Percentiles rank a stretch among this genome's conserved stretches.
phyloP scores from a whole-genome alignment of 2,329 filamentous ascomycete genomes.

The Penicillium sp. region DNA sequence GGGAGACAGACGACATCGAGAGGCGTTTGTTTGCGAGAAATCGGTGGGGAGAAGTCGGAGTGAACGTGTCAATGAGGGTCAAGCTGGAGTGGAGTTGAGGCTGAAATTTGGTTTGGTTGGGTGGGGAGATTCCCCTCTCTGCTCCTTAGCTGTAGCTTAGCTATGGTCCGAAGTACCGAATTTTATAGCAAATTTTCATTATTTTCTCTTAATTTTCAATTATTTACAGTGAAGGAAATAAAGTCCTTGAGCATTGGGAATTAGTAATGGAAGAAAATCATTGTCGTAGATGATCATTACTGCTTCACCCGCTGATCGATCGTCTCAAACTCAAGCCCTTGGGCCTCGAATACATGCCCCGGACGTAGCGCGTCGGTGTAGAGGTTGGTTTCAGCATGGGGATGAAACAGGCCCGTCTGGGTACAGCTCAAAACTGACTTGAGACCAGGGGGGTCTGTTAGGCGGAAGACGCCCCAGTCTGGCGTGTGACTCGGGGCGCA shows the following conservation, averaged over 20 bases:
- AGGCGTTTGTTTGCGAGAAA: slow-evolving; percentile 4
- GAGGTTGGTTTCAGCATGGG: slow-evolving; percentile 70
- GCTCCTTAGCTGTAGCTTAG: neutral
- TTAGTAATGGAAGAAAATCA: slow-evolving; percentile 1
- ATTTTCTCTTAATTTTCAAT: neutral
- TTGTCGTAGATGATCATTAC: slow-evolving; percentile 3
- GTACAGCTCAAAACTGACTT: slow-evolving; percentile 81
- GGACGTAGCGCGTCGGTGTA: slow-evolving; percentile 76
- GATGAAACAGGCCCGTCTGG: slow-evolving; percentile 83
- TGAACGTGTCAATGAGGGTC: neutral
- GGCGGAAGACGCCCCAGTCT: slow-evolving; percentile 87
- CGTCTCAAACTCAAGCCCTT: slow-evolving; percentile 69
- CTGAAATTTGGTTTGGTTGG: slow-evolving; percentile 14
- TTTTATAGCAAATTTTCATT: neutral
- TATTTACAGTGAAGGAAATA: neutral
- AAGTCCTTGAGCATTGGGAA: slow-evolving; percentile 3
- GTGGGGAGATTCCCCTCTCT: slow-evolving; percentile 5
- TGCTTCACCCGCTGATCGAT: slow-evolving; percentile 61
- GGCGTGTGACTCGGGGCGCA: slow-evolving; percentile 79
- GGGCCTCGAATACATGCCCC: slow-evolving; percentile 72
- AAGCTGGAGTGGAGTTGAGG: slow-evolving; percentile 13
- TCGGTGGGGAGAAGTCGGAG: slow-evolving; percentile 9
- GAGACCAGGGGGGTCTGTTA: slow-evolving; percentile 91
- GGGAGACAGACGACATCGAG: slow-evolving; percentile 22
- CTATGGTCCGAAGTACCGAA: neutral